phyloP scores from a whole-genome alignment of 2,329 filamentous ascomycete species.

The Botryosphaeria dothidea region DNA sequence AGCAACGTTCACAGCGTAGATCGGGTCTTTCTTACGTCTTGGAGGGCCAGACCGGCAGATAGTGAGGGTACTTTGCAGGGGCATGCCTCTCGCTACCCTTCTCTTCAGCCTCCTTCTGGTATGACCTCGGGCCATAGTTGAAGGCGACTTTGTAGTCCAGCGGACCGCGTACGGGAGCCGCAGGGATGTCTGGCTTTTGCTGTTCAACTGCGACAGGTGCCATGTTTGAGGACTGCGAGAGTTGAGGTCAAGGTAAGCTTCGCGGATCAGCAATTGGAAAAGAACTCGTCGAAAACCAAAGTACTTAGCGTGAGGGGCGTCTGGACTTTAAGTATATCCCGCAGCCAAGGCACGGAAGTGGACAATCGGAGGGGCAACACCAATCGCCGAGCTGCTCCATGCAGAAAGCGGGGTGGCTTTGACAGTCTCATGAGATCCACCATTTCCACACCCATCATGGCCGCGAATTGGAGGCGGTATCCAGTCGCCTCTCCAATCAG shows the following conservation, averaged over 20 bases:
- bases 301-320: not conserved
- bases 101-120: slow-evolving; percentile 53
- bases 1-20: slow-evolving; percentile 17
- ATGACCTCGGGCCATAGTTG: slow-evolving; percentile 42
- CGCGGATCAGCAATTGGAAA: not conserved
- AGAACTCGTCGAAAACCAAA: not conserved
- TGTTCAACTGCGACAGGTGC: slow-evolving; percentile 16
- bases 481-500: slow-evolving; percentile 13
- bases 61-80: slow-evolving; percentile 67
- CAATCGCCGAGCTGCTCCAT: not conserved
- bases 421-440: not conserved
- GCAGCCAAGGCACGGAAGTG: slow-evolving; percentile 6
- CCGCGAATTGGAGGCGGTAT: not conserved
- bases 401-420: slow-evolving; percentile 10
- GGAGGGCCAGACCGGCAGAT: slow-evolving; percentile 71
- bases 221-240: not conserved
- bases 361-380: slow-evolving; percentile 2
- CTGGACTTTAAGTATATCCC: slow-evolving; percentile 8
- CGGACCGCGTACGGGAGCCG: slow-evolving; percentile 19
- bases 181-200: not conserved
- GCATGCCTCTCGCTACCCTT: slow-evolving; percentile 55
- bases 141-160: slow-evolving; percentile 46
- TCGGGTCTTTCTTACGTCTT: slow-evolving; percentile 44
- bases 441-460: not conserved
- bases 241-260: not conserved